These are phyloP conservation scores for Saccharomyces hybrid DNA, from an alignment of 1,139 yeast species.

Conservation along the genomic window DNA sequence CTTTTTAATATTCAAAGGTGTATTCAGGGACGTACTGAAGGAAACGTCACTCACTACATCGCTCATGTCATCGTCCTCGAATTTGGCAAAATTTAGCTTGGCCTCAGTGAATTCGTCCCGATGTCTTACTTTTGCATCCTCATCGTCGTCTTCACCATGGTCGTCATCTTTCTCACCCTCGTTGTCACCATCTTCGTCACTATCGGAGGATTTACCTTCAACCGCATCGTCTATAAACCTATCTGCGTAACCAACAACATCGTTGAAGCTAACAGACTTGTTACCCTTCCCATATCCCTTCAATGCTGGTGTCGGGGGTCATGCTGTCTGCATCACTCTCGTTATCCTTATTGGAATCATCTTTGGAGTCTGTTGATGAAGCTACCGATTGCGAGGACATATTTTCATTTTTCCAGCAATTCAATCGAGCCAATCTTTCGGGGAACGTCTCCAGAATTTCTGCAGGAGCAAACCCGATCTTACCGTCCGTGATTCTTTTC, in stretches of 20 bases:
- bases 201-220: constrained; percentile 6
- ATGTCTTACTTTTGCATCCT: constrained; percentile 9
- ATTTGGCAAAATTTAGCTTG: constrained; percentile 11
- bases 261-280: constrained; percentile 36
- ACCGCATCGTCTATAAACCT: constrained; percentile 25
- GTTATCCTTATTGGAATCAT: neutral
- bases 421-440: constrained; percentile 83
- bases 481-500: constrained; percentile 57
- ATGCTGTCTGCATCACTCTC: neutral
- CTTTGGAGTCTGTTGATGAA: constrained; percentile 9
- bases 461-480: constrained; percentile 92
- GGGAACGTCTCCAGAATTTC: constrained; percentile 88
- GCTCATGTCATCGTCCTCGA: constrained; percentile 28
- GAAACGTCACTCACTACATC: constrained; percentile 33
- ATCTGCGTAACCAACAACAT: constrained; percentile 31
- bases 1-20: constrained; percentile 26
- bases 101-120: constrained; percentile 28
- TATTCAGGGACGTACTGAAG: constrained; percentile 22
- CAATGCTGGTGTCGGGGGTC: constrained; percentile 10
- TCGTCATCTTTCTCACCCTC: constrained; percentile 16
- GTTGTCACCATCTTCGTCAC: constrained; percentile 16
- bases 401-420: constrained; percentile 87
- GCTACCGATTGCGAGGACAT: constrained; percentile 21
- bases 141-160: constrained; percentile 10
- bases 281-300: constrained; percentile 16